Evolutionary conservation across 2,329 filamentous ascomycete species (phyloP), one percentile per base, ranked within the genome.

Genomic region (Cercospora zeae-maydis): DNA sequence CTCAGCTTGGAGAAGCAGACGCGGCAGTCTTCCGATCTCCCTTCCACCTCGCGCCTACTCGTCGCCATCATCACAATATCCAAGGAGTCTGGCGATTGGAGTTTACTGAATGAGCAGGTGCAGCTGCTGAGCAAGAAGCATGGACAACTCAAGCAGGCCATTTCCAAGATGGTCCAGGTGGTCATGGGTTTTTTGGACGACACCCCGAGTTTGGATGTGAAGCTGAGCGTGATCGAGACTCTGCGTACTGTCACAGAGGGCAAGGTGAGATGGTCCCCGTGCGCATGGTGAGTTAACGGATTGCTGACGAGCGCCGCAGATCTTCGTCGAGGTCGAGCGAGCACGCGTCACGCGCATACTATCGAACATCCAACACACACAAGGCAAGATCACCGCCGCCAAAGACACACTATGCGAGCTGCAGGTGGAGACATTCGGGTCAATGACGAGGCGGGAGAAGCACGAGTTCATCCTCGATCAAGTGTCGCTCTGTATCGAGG

Each of bases 81-180:
- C 82, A 98, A 97, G 80, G 84, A 96, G 78, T 88, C 90, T 19
- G 89, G 89, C 70, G 92, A 99, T 78, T 99, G 95, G 95, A 88
- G 87, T 77, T 81, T 97, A 74, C 85, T 99, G 80, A 98, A 96
- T 77, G 95, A 99, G 80, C 95, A 99, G 81, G 91, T 96, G 67
- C 84, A 96, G 72, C 84, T 97, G 68, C 84, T 99, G 62, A 98
- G 95, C 69, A 99, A 99, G 88, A 99, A 99, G 83, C 95, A 99
- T 90, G 91, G 93, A 73, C 95, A 99, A 82, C 92, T 99, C 75
- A 99, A 99, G 80, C 95, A 98, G 80, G 95, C 95, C 74, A 95
- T 93, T 74, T 98, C 95, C 72, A 95, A 93, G 83, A 99, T 99
- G 95, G 93, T 99, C 65, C 95, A 99, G 83, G 89, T 88, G 53